A percentile compares a stretch with the other conserved stretches of the same genome.
phyloP scores from a whole-genome alignment of 2,329 filamentous ascomycete species.

The Fusarium multiceps region DNA sequence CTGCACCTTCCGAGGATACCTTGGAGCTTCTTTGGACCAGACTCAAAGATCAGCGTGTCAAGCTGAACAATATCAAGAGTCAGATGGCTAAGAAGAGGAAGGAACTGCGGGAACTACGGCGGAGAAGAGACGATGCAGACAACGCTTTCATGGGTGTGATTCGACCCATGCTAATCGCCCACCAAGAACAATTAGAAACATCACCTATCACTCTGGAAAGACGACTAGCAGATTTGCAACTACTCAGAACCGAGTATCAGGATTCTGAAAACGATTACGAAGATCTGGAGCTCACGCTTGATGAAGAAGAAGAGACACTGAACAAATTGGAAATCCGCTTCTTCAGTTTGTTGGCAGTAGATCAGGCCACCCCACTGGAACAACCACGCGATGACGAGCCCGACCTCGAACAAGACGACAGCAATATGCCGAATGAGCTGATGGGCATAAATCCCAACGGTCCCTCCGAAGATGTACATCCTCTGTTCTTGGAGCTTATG shows the following conservation, averaged over 20 bases:
- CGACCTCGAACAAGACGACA: constrained; percentile 10
- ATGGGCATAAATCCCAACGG: constrained; percentile 52
- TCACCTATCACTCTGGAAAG: constrained; percentile 45
- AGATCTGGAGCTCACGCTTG: constrained; percentile 49
- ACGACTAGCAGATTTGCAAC: constrained; percentile 52
- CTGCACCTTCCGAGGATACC: constrained; percentile 45
- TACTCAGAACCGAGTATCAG: constrained; percentile 53
- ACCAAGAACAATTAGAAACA: constrained; percentile 32
- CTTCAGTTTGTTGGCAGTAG: constrained; percentile 53
- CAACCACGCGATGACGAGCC: constrained; percentile 8
- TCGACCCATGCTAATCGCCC: constrained; percentile 52
- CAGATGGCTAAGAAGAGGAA: constrained; percentile 51
- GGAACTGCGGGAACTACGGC: constrained; percentile 49
- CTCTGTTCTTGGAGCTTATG: constrained; percentile 59
- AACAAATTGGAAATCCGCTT: constrained; percentile 53
- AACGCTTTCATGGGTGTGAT: constrained; percentile 56
- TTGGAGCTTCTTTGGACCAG: constrained; percentile 52
- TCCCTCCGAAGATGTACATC: constrained; percentile 57
- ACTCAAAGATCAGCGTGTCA: constrained; percentile 51
- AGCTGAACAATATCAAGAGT: constrained; percentile 45
- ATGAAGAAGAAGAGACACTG: constrained; percentile 52
- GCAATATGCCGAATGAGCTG: constrained; percentile 49
- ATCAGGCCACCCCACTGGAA: constrained; percentile 33
- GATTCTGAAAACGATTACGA: constrained; percentile 53
- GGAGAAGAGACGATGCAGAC: constrained; percentile 51